Percentiles rank a stretch among this genome's conserved stretches.
phyloP scores from a whole-genome alignment of 768 basidiomycete genomes.

The Lentinula guzmanii region DNA sequence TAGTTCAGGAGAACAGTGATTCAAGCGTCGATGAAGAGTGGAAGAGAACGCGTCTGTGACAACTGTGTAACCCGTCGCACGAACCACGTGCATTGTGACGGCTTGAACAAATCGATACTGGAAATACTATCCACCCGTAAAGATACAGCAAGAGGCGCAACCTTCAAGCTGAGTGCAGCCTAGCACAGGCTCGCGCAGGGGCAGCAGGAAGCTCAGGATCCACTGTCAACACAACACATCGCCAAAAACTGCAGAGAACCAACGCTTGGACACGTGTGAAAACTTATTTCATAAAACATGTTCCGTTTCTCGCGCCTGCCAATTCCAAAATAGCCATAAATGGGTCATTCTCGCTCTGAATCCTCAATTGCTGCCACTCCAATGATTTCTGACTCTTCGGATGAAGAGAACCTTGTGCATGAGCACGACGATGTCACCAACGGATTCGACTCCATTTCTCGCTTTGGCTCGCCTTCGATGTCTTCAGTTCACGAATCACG shows the following conservation, averaged over 20 bases:
- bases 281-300: background rate
- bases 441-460: constrained; percentile 23
- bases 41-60: background rate
- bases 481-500: constrained; percentile 9
- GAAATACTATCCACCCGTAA: too few relatives aligned
- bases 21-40: background rate
- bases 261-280: background rate
- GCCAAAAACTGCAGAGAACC: background rate
- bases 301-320: background rate
- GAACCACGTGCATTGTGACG: too few relatives aligned
- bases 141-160: too few relatives aligned
- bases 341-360: constrained; percentile 7
- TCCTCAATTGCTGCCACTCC: constrained; percentile 17
- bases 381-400: constrained; percentile 12
- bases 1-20: background rate
- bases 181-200: too few relatives aligned
- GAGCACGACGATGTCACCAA: background rate
- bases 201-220: too few relatives aligned
- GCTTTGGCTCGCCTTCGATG: constrained; percentile 32
- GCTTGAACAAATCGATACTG: background rate
- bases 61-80: too few relatives aligned
- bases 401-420: background rate
- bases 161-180: too few relatives aligned
- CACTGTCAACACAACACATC: too few relatives aligned
- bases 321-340: background rate